These are phyloP conservation scores for Periconia digitata DNA, from an alignment of 2,329 filamentous ascomycete genomes.

Conservation along the genomic window DNA sequence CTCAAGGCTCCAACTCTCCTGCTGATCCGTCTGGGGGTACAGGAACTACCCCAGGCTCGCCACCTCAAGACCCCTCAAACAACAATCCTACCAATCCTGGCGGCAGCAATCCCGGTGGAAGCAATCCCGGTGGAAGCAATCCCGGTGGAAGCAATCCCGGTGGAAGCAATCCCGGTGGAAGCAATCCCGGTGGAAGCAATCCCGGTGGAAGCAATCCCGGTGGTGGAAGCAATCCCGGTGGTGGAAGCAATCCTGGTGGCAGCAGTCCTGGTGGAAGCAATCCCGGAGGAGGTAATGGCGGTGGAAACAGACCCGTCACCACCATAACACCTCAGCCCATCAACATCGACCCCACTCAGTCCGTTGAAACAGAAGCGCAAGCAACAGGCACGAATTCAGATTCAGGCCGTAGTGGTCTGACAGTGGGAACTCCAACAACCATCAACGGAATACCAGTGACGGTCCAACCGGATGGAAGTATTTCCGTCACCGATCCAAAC, in stretches of 20 bases:
- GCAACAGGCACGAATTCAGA: background rate
- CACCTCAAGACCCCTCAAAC: conserved; percentile 1
- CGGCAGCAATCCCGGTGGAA: background rate
- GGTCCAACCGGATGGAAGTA: background rate
- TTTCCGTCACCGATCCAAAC: background rate
- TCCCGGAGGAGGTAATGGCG: no score
- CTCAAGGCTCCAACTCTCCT: background rate
- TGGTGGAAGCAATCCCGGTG: background rate
- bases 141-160: no score
- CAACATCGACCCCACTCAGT: background rate
- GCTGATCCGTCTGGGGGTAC: no score
- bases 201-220: no score
- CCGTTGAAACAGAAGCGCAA: background rate
- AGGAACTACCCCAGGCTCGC: background rate
- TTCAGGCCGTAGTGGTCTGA: background rate
- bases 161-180: no score
- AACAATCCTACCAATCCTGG: background rate
- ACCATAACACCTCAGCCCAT: background rate
- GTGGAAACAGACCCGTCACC: no score
- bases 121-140: no score
- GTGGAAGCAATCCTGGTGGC: background rate
- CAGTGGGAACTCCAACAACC: background rate
- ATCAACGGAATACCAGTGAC: background rate
- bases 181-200: no score
- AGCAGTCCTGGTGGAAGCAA: background rate